phyloP scores from a whole-genome alignment of 148 eudicot species.

The Rhododendron ovatum region DNA sequence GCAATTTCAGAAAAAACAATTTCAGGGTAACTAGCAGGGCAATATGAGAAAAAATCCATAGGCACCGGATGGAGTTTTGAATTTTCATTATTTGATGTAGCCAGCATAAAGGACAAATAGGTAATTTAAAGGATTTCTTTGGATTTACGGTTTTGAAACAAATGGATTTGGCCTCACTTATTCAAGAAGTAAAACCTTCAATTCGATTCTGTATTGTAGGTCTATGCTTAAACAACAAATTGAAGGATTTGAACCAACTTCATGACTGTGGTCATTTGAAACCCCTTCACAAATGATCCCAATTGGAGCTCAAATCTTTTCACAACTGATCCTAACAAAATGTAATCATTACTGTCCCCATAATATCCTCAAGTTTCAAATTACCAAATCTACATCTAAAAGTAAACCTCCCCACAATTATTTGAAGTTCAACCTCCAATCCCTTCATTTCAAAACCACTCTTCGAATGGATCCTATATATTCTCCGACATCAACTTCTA shows the following conservation, averaged over 20 bases:
- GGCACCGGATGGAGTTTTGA: background rate
- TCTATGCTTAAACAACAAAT: background rate
- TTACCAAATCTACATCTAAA: background rate
- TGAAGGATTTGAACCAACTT: background rate
- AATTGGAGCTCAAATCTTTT: background rate
- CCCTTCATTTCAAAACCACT: background rate
- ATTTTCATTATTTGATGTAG: background rate
- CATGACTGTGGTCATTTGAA: background rate
- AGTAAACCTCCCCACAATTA: background rate
- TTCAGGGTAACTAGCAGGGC: background rate
- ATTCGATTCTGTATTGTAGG: background rate
- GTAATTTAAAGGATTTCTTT: background rate
- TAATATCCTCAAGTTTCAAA: background rate
- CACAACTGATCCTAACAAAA: background rate
- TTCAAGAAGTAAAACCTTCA: background rate
- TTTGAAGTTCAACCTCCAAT: background rate
- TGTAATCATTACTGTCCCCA: background rate
- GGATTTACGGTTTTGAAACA: background rate
- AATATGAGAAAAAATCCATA: background rate
- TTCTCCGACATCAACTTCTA: background rate
- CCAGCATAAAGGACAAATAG: background rate
- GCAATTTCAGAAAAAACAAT: background rate
- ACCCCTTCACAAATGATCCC: background rate
- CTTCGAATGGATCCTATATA: background rate
- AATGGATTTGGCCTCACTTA: background rate